phyloP scores from a whole-genome alignment of 805 yeast genomes.

The Candida koratica region DNA sequence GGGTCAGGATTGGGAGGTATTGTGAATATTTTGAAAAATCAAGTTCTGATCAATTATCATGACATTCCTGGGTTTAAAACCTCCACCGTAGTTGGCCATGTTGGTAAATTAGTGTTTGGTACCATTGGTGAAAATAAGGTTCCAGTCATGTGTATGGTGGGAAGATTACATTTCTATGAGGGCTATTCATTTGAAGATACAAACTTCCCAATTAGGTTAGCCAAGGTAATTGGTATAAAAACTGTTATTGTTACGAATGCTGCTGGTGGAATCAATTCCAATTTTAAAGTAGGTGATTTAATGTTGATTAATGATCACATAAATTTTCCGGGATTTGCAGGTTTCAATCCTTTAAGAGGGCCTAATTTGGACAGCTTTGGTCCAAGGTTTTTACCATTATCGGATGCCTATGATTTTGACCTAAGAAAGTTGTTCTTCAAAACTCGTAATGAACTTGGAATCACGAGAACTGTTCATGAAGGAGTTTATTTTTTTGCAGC shows the following conservation, averaged over 20 bases:
- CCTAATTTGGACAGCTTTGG: slow-evolving; percentile 78
- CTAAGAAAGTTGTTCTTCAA: slow-evolving; percentile 60
- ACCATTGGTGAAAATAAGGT: slow-evolving; percentile 60
- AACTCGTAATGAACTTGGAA: slow-evolving; percentile 42
- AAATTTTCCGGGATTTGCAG: slow-evolving; percentile 87
- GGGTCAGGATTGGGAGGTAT: slow-evolving; percentile 95
- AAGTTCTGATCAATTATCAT: slow-evolving; percentile 54
- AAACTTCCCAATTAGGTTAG: slow-evolving; percentile 79
- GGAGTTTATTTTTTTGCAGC: slow-evolving; percentile 83
- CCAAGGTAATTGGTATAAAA: slow-evolving; percentile 57
- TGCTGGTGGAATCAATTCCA: slow-evolving; percentile 80
- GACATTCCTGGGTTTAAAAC: slow-evolving; percentile 75
- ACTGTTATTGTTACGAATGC: slow-evolving; percentile 87
- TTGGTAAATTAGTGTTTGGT: slow-evolving; percentile 80
- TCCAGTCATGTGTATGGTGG: slow-evolving; percentile 91
- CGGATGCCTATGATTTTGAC: slow-evolving; percentile 82
- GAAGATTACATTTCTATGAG: slow-evolving; percentile 88
- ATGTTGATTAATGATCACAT: slow-evolving; percentile 90
- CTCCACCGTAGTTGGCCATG: slow-evolving; percentile 89
- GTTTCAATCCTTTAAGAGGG: slow-evolving; percentile 83
- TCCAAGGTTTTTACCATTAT: slow-evolving; percentile 80
- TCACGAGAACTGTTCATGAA: slow-evolving; percentile 69
- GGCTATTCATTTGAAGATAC: slow-evolving; percentile 82
- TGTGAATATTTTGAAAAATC: slow-evolving; percentile 47
- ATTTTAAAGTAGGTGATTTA: slow-evolving; percentile 75